Base-by-base conservation (phyloP, 257 asterid genomes). In the Gentiana macrophylla region DNA sequence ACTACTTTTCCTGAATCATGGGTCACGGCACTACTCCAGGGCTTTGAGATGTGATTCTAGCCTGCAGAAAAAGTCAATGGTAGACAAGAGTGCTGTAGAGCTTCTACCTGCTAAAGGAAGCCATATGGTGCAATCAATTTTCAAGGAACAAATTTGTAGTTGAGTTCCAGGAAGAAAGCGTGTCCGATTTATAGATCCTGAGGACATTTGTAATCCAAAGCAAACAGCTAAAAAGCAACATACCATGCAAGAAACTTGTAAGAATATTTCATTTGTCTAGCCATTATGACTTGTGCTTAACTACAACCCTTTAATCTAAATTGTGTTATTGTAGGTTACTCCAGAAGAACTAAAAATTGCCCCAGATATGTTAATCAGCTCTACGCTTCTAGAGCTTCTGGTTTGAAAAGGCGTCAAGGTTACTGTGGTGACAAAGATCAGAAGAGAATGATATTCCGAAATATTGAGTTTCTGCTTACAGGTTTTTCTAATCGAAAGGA, bases 401-500 rank as follows among this genome's bases (percentile, higher is more conserved):
- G 67, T 63, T 55, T 66, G 56, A 77, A 71, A 68, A 63, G 67
- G 60, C 51, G 38, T 71, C 67, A 44, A 32, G 63, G 35, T 56
- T 69, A 34, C 56, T 60, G 60, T 56, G 46, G 56, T 41, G 71
- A 37, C 60, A 71, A 66, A 65, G 68, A 60, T 68, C 78, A 56
- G 67, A 84, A 67, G 52, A 78, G 80, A 68, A 67, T 74, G 77
- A 64, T 86, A 67, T 79, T 86, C 59, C 81, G 73, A 67, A 72
- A 72, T 70, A 79, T 84, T 74, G 91, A 81, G 62, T 86, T 86
- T 77, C 71, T 86, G 74, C 79, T 86, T 32, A 84, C 92, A 62
- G 94, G 96, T 51, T 76, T 84, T 67, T 78, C 92, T 61, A 65
- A 62, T 61, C 71, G 57, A 56, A 84, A 77, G 76, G 86, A 84